A percentile compares a stretch with the other conserved stretches of the same genome.
Evolutionary conservation across 179 eudicot species (phyloP).

Genomic region (Sideroxylon spinosum): DNA sequence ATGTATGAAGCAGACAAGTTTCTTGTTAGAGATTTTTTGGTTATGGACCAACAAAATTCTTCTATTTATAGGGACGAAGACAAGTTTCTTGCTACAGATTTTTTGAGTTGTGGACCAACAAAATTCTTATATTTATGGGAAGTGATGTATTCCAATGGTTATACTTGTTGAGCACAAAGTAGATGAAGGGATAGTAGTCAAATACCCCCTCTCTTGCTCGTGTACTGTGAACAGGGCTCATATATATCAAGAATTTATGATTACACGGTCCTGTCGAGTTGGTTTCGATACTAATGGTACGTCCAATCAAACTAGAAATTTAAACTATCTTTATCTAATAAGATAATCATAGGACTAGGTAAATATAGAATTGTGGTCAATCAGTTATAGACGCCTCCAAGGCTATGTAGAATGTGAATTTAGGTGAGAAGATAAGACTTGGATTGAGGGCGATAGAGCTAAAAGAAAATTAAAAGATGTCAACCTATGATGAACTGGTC

Average conservation of each 20-base stretch:
- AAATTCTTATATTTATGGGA: not conserved
- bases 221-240: not conserved
- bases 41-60: not conserved
- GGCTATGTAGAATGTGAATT: not conserved
- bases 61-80: not conserved
- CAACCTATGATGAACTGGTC: too few species aligned
- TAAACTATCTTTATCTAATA: not conserved
- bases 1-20: not conserved
- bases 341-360: not conserved
- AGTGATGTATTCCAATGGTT: not conserved
- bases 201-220: not conserved
- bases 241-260: not conserved
- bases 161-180: not conserved
- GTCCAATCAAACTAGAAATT: not conserved
- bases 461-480: too few species aligned
- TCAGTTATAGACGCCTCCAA: not conserved
- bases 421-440: not conserved
- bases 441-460: too few species aligned
- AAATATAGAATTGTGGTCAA: not conserved
- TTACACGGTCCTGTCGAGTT: not conserved
- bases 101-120: not conserved
- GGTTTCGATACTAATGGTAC: not conserved
- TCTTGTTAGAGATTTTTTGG: not conserved
- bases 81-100: not conserved
- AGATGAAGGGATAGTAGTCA: slow-evolving; percentile 1